A percentile compares a stretch with the other conserved stretches of the same genome.
phyloP scores from a whole-genome alignment of 192 early-diverging fungal species.

The Umbelopsis isabellina region DNA sequence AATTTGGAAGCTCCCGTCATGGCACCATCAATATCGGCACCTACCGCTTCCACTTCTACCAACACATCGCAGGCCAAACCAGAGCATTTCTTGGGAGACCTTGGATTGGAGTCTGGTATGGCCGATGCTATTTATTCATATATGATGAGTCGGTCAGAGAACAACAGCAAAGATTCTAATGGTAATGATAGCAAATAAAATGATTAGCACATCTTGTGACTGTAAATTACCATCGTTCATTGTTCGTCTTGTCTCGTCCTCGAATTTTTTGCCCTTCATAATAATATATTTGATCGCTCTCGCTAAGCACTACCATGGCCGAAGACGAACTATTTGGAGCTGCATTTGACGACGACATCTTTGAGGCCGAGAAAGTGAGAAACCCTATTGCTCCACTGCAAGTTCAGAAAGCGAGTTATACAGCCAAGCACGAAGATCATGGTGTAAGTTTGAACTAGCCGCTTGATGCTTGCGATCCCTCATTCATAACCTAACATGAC shows the following conservation, averaged over 20 bases:
- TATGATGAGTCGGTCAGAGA: slow-evolving; percentile 26
- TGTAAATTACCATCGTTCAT: not conserved
- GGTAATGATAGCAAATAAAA: slow-evolving; percentile 2
- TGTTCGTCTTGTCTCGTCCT: not conserved
- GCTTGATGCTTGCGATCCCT: not conserved
- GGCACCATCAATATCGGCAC: slow-evolving; percentile 37
- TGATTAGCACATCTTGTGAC: not conserved
- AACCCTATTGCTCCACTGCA: slow-evolving; percentile 3
- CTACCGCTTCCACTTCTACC: slow-evolving; percentile 26
- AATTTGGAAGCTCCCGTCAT: slow-evolving; percentile 35
- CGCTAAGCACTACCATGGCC: not conserved
- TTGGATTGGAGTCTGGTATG: slow-evolving; percentile 37
- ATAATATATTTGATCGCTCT: no score
- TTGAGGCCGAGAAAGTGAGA: slow-evolving; percentile 13
- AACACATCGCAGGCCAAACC: not conserved
- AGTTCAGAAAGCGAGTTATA: slow-evolving; percentile 1
- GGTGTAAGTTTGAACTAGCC: not conserved
- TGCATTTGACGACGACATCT: slow-evolving; percentile 19
- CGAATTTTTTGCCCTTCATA: not conserved
- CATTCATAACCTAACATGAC: not conserved
- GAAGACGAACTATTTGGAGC: slow-evolving; percentile 7
- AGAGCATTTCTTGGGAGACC: slow-evolving; percentile 28
- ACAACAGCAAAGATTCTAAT: slow-evolving; percentile 16
- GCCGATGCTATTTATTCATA: slow-evolving; percentile 40
- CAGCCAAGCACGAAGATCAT: slow-evolving; percentile 4